Base-by-base conservation (phyloP, 441 rosid species). In the Arabidopsis hybrid region DNA sequence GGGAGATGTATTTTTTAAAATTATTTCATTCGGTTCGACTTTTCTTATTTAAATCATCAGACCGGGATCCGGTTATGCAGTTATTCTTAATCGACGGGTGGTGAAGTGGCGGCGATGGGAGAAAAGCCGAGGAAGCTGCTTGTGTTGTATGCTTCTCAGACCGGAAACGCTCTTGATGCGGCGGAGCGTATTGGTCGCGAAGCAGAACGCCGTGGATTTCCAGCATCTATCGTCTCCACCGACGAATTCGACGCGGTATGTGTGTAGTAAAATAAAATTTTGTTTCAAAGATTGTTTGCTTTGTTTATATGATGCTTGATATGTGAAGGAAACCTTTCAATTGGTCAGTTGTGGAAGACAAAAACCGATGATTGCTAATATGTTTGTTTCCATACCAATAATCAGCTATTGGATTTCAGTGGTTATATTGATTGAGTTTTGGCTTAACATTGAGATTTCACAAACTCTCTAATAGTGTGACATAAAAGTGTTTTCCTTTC, bases 91-190 rank as follows among this genome's bases (percentile, higher is more conserved):
- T 29, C 52, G 26, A n/a, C n/a, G 36, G 60, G 18, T 34, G 45
- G 31, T 38, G 42, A 16, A 46, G 46, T 9, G 49, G 65, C 43
- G 52, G 34, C 52, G 46, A 84, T 81, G 88, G 86, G 67, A 71
- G 77, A 65, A 47, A 81, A 77, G 46, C 51, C 59, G 21, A 79
- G 58, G 70, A 81, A 80, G 74, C 77, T 92, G 38, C 64, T 80
- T 49, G 81, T 92, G 53, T 82, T 91, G 50, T 91, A 89, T 70
- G 97, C 96, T 16, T 80, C 93, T 78, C 88, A 95, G 73, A 95
- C 97, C 13, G 96, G 98, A 51, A 91, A 92, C 73, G 91, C 96
- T 3, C 52, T 92, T 82, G 98, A 92, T 65, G 93, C 86, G 17
- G 97, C 96, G 10, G 96, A 95, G 83, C 88, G 87, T 60, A 80